A percentile compares a stretch with the other conserved stretches of the same genome.
Conservation (phyloP, 805 yeast genomes). For the Cyberlindnera veronae region DNA sequence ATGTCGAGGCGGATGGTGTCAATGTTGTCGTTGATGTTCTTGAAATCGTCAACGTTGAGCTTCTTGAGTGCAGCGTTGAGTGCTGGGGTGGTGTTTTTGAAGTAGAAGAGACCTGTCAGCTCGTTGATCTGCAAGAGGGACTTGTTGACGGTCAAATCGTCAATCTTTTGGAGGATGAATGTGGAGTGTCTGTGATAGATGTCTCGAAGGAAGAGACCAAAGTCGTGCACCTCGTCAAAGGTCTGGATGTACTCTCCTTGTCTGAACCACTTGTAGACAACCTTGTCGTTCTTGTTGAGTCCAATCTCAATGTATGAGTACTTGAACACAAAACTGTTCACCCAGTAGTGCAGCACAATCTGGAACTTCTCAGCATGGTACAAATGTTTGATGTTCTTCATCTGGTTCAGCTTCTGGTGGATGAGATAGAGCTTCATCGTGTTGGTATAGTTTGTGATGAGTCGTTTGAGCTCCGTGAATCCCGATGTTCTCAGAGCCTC, state of each 20-base stretch:
- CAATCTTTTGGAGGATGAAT: conserved; percentile 32
- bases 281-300: conserved; percentile 41
- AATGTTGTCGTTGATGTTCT: conserved; percentile 23
- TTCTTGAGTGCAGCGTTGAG: conserved; percentile 23
- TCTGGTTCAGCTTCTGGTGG: conserved; percentile 50
- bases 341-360: conserved; percentile 65
- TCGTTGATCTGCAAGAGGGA: conserved; percentile 29
- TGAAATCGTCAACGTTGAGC: conserved; percentile 26
- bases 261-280: conserved; percentile 60
- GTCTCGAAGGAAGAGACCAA: conserved; percentile 36
- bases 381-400: conserved; percentile 54
- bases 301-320: conserved; percentile 61
- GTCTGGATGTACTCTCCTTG: conserved; percentile 45
- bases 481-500: conserved; percentile 43
- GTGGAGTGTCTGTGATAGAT: conserved; percentile 41
- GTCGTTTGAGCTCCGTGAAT: conserved; percentile 49
- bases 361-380: conserved; percentile 52
- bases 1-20: conserved; percentile 17
- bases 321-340: conserved; percentile 42
- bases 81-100: conserved; percentile 42
- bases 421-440: conserved; percentile 60
- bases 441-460: conserved; percentile 57
- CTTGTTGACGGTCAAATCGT: conserved; percentile 28
- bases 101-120: conserved; percentile 37
- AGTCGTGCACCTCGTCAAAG: conserved; percentile 31